phyloP scores from a whole-genome alignment of 2,329 filamentous ascomycete species.

The Trichoderma sp. region DNA sequence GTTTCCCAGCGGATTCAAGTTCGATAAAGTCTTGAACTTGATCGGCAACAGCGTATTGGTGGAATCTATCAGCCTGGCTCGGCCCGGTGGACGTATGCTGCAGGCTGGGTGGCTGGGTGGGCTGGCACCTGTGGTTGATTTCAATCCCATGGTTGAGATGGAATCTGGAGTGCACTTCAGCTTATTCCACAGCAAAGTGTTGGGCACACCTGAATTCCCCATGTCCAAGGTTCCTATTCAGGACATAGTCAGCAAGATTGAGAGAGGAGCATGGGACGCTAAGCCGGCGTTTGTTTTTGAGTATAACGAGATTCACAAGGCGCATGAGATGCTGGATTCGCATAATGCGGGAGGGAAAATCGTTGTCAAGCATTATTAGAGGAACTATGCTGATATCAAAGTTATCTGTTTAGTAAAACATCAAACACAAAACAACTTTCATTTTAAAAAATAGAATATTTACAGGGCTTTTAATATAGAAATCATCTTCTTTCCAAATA shows the following conservation, averaged over 20 bases:
- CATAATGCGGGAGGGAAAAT: constrained; percentile 40
- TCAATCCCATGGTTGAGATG: constrained; percentile 50
- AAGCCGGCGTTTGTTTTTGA: constrained; percentile 39
- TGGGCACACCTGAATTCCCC: constrained; percentile 41
- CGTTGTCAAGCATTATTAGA: constrained; percentile 31
- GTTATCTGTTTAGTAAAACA: background rate
- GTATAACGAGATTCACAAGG: constrained; percentile 38
- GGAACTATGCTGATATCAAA: background rate
- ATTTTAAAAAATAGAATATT: background rate
- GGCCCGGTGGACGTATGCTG: constrained; percentile 16
- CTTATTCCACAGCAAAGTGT: constrained; percentile 45
- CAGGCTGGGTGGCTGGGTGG: constrained; percentile 25
- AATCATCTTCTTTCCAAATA: background rate
- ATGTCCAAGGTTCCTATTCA: constrained; percentile 43
- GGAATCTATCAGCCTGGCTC: constrained; percentile 18
- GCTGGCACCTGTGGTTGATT: constrained; percentile 41
- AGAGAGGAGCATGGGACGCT: constrained; percentile 38
- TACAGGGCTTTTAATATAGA: background rate
- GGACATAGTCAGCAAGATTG: constrained; percentile 42
- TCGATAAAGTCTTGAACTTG: constrained; percentile 22
- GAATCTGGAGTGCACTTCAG: constrained; percentile 48
- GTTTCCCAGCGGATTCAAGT: background rate
- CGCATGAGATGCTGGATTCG: constrained; percentile 39
- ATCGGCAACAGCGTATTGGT: constrained; percentile 19
- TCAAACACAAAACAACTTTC: background rate